Evolutionary conservation across 2,329 filamentous ascomycete species (phyloP).

Genomic region (Penicillium sp.): DNA sequence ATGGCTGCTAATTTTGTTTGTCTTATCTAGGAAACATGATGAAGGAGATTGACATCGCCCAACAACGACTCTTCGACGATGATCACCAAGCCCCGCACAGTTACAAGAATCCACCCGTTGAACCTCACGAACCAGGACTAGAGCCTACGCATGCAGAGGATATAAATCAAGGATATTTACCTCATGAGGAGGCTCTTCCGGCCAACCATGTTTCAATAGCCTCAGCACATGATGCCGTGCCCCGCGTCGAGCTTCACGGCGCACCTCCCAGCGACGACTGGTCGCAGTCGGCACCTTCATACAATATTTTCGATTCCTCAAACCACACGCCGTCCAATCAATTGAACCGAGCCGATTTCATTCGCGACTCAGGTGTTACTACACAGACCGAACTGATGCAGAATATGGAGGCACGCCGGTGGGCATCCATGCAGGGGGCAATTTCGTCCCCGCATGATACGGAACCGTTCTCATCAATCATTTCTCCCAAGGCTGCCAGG

Average conservation of each 20-base stretch:
- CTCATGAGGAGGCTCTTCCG: neutral
- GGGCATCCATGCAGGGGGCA: conserved; percentile 33
- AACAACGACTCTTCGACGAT: conserved; percentile 38
- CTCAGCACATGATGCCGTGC: neutral
- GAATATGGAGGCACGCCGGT: conserved; percentile 24
- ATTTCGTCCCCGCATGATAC: conserved; percentile 46
- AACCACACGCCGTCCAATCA: conserved; percentile 18
- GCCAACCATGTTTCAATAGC: neutral
- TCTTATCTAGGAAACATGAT: conserved; percentile 35
- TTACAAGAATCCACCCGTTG: neutral
- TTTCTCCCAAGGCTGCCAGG: conserved; percentile 30
- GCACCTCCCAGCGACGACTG: conserved; percentile 13
- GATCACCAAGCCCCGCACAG: conserved; percentile 29
- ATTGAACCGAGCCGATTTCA: conserved; percentile 23
- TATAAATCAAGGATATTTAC: neutral
- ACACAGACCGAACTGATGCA: conserved; percentile 18
- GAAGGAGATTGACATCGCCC: conserved; percentile 40
- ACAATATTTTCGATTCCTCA: conserved; percentile 32
- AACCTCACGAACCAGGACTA: neutral
- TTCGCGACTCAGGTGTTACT: conserved; percentile 17
- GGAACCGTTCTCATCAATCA: conserved; percentile 44
- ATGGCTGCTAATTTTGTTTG: neutral
- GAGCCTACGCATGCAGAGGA: neutral
- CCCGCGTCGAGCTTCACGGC: neutral
- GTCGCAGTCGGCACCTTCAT: conserved; percentile 23